These are phyloP conservation scores for Rhododendron mucronatum DNA, from an alignment of 148 eudicot genomes.

Conservation along the genomic window DNA sequence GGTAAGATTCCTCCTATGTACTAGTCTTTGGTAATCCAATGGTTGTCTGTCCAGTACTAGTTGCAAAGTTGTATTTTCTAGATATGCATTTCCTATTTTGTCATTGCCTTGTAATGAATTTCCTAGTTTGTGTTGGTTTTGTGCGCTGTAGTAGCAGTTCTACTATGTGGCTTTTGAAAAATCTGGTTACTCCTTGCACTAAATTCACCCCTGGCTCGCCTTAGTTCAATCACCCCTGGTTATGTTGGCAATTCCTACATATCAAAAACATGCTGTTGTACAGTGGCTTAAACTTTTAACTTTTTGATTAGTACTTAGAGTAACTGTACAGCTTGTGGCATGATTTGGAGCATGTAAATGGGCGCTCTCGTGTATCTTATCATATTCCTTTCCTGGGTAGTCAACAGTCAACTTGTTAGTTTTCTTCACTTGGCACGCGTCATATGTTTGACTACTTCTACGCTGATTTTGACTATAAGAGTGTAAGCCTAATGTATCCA, in stretches of 20 bases:
- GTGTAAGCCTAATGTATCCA: not conserved
- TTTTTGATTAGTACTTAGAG: not conserved
- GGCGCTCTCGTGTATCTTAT: not conserved
- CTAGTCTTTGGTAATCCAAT: not conserved
- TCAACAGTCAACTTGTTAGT: not conserved
- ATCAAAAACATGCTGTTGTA: not conserved
- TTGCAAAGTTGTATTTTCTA: not conserved
- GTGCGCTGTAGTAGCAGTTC: not conserved
- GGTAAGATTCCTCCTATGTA: slow-evolving; percentile 37
- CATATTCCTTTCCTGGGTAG: not conserved
- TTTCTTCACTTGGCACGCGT: not conserved
- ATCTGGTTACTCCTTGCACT: not conserved
- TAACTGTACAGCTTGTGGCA: not conserved
- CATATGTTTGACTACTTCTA: not conserved
- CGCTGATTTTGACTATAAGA: not conserved
- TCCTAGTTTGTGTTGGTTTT: not conserved
- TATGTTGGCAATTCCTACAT: not conserved
- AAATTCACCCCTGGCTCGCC: not conserved
- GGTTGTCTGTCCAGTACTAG: not conserved
- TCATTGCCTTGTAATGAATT: not conserved
- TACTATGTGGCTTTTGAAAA: not conserved
- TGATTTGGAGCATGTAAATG: not conserved
- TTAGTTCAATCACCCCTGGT: not conserved
- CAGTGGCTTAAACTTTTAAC: not conserved
- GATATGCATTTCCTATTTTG: not conserved